phyloP scores from a whole-genome alignment of 495 filamentous ascomycete species.

The Daldinia childiae region DNA sequence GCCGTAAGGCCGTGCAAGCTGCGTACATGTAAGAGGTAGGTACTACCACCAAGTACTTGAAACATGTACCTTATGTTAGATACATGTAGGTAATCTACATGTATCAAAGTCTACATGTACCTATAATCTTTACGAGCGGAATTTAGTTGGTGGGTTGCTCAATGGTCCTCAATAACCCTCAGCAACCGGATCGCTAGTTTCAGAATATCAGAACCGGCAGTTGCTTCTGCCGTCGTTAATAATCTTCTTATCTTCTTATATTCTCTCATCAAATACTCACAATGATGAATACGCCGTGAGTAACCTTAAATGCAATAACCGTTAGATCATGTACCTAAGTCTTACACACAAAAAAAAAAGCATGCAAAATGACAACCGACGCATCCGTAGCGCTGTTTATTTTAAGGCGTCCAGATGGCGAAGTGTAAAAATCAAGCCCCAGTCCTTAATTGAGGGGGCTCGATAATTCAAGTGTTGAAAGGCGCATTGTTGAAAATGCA shows the following conservation, averaged over 20 bases:
- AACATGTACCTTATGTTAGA: too few species aligned
- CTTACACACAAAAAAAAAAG: background rate
- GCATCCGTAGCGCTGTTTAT: background rate
- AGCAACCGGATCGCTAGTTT: background rate
- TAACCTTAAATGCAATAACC: background rate
- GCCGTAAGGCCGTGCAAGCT: background rate
- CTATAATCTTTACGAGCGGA: background rate
- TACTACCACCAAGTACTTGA: background rate
- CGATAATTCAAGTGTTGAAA: background rate
- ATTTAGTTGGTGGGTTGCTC: background rate
- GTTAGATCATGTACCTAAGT: background rate
- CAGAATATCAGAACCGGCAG: conserved; percentile 6
- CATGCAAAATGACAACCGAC: background rate
- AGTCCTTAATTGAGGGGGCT: background rate
- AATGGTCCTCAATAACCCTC: conserved; percentile 3
- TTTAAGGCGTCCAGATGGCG: background rate
- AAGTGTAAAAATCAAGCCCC: background rate
- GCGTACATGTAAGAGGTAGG: background rate
- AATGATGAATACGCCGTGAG: background rate
- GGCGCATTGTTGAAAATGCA: background rate
- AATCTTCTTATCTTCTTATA: background rate
- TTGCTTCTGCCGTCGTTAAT: background rate
- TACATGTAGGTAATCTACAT: background rate
- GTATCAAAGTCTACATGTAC: background rate
- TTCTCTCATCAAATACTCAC: background rate